Evolutionary conservation across 371 early-diverging fungal species (phyloP), one percentile per base, ranked within the genome.

Genomic region (Massospora cicadina): DNA sequence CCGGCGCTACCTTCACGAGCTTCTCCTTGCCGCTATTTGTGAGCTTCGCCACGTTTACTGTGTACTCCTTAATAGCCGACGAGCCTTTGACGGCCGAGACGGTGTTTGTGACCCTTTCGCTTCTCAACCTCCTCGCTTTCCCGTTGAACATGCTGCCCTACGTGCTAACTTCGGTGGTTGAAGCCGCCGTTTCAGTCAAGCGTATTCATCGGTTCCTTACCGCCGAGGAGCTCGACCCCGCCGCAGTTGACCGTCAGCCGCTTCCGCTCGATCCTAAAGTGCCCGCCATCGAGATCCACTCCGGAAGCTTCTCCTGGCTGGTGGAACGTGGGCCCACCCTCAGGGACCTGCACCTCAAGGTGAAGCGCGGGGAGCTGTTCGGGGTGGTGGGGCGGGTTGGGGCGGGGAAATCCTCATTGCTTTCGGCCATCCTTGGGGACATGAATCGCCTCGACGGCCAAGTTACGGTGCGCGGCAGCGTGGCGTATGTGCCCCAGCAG

Each of bases 71-170:
- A 25, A 73, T 77, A 21, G 74, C 81, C 17, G 70, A 74, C 55
- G 75, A 72, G 63, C 84, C 86, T 2, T 74, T 93, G 72, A 87
- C 84, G 0, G 79, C 87, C 12, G 81, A 81, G 55, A 74, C 82
- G 67, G 89, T 91, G 0, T 95, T 95, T 73, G 88, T 92, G 1
- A 80, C 93, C 25, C 79, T 98, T 65, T 75, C 94, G 0, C 79
- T 95, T 12, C 94, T 98, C 80, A 92, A 91, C 72, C 76, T 95
- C 66, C 77, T 98, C n/a, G 89, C 88, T 69, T 91, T 90, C 81
- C 96, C 96, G 56, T 73, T 95, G 30, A 65, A 80, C 27, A 80
- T 86, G 64, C 85, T 93, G 29, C 89, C 92, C 0, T 75, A 64
- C 65, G 82, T 89, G 30, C 67, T 74, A 56, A 70, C 86, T 1